Base-by-base conservation (phyloP, 495 filamentous ascomycete genomes). In the Aspergillus carlsbadensis region DNA sequence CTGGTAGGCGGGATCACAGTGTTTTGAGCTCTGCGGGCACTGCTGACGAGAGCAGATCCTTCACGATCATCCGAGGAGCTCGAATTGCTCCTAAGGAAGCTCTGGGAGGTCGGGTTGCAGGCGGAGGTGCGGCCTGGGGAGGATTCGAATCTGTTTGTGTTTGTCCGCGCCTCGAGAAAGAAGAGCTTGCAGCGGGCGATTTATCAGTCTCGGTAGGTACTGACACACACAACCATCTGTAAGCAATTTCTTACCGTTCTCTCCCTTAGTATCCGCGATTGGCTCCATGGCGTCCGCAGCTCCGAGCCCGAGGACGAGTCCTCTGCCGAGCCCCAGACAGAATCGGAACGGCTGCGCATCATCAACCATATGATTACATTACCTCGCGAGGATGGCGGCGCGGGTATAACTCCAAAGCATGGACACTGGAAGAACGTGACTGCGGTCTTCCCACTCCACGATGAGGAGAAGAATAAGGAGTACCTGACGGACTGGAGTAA, bases 401-500 rank as follows among this genome's bases (percentile, higher is more conserved):
- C 92, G 10, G 92, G 89, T 11, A 92, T 98, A 53, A 92, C 87
- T 14, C 89, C 90, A 7, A 84, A 87, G 34, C 78, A 86, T 42
- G 91, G 91, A 8, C 77, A 87, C 50, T 98, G 94, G 93, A 86
- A 90, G 67, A 75, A 90, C 39, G 90, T 98, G 17, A 81, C 87
- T 55, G 86, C 85, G 34, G 74, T 98, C 10, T 97, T 98, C 67
- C 86, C 94, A 7, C 78, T 98, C 37, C 94, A 98, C 60, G 89
- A 98, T 67, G 81, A 88, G 61, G 75, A 77, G 22, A 96, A 94
- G 68, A 98, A 98, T 69, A 88, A 87, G 58, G 76, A 81, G 52
- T 98, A 95, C 90, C 88, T 98, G 69, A 88, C 87, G 68, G 81
- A 89, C 51, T 96, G 92, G 91, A 87, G 84, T 58, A 84, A 81